These are phyloP conservation scores for Dianthus caryophyllus DNA, from an alignment of 148 eudicot genomes.

Conservation along the genomic window DNA sequence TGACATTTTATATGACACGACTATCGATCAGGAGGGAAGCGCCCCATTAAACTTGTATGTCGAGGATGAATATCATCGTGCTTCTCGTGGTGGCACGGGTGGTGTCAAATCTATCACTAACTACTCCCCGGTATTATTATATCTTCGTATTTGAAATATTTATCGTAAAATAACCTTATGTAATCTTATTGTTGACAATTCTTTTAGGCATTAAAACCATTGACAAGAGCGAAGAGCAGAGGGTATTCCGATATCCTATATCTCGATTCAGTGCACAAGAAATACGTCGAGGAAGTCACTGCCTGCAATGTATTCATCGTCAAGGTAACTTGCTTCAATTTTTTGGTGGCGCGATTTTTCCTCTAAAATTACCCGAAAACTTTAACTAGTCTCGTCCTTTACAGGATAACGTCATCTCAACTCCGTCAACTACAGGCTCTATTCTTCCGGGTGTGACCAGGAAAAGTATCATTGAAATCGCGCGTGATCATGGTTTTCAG, in stretches of 20 bases:
- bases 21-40: conserved; percentile 47
- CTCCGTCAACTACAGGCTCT: conserved; percentile 60
- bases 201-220: conserved; percentile 53
- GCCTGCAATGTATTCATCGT: conserved; percentile 67
- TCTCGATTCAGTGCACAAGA: conserved; percentile 59
- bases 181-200: not conserved
- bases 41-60: conserved; percentile 59
- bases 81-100: conserved; percentile 76
- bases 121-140: conserved; percentile 55
- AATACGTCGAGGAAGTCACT: conserved; percentile 72
- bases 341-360: too few species aligned
- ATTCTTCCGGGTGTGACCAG: conserved; percentile 81
- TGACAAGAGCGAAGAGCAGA: conserved; percentile 44
- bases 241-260: conserved; percentile 87
- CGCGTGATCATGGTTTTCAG: conserved; percentile 63
- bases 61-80: conserved; percentile 66
- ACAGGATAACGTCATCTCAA: conserved; percentile 56
- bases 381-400: not conserved
- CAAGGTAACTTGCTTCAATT: conserved; percentile 45
- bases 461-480: conserved; percentile 73
- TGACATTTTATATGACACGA: too few species aligned
- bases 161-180: too few species aligned
- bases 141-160: too few species aligned
- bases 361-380: not conserved
- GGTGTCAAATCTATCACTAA: conserved; percentile 81